Conservation (phyloP, 495 filamentous ascomycete species). For the Penicillium tannophilum region DNA sequence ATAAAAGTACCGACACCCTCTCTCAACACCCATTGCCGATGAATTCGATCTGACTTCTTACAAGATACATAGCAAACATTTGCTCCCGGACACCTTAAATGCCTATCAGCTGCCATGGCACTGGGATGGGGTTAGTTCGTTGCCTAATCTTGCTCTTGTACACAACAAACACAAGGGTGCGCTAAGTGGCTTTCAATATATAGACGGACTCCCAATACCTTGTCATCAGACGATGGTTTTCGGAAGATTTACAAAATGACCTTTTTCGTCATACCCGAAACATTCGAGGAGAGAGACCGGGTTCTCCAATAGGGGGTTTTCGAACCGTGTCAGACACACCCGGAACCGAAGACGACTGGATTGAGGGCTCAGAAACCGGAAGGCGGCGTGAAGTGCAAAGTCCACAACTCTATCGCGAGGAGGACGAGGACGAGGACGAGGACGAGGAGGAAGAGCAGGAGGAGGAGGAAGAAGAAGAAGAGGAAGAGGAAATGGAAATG, state of each 20-base stretch:
- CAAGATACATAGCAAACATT: not conserved
- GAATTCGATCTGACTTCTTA: not conserved
- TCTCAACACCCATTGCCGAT: not conserved
- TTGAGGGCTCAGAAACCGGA: not conserved
- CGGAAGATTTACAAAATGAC: not conserved
- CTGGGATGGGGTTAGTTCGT: not conserved
- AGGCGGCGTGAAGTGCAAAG: not conserved
- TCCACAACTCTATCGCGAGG: not conserved
- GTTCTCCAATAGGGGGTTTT: too few species aligned
- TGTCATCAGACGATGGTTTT: not conserved
- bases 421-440: too few species aligned
- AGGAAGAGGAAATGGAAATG: too few species aligned
- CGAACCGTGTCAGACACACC: too few species aligned
- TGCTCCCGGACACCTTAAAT: not conserved
- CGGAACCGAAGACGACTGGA: not conserved
- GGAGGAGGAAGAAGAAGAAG: too few species aligned
- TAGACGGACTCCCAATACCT: constrained; percentile 1
- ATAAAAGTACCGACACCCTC: not conserved
- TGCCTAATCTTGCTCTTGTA: not conserved
- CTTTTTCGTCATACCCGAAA: constrained; percentile 2
- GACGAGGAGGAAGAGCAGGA: too few species aligned
- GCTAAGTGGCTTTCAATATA: not conserved
- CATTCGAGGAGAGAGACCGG: not conserved
- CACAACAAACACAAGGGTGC: too few species aligned
- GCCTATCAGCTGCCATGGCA: not conserved